These are phyloP conservation scores for Drechmeria coniospora DNA, from an alignment of 2,329 filamentous ascomycete species.

Conservation along the genomic window DNA sequence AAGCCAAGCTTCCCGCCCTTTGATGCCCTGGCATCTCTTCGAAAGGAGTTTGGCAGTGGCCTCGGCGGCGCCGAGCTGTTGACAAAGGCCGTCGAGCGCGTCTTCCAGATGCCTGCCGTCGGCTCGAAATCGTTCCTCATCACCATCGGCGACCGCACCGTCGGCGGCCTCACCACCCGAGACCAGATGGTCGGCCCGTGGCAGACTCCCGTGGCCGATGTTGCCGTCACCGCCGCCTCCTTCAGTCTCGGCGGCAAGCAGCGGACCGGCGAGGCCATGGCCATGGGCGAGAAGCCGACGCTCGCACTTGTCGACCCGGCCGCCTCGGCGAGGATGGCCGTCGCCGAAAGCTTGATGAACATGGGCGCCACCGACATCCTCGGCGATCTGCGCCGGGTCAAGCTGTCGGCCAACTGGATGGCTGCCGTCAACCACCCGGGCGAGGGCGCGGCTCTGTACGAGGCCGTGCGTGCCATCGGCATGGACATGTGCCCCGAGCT, in stretches of 20 bases:
- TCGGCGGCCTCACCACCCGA: conserved; percentile 73
- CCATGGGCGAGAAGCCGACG: conserved; percentile 85
- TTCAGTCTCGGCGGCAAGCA: conserved; percentile 51
- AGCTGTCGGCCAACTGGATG: conserved; percentile 98
- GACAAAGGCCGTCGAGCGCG: conserved; percentile 57
- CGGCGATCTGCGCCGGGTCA: conserved; percentile 61
- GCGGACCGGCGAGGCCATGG: conserved; percentile 86
- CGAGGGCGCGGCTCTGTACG: conserved; percentile 82
- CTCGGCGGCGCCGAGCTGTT: conserved; percentile 36
- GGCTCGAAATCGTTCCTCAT: conserved; percentile 97
- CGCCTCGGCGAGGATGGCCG: conserved; percentile 90
- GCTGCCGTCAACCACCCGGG: conserved; percentile 86
- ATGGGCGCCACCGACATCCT: conserved; percentile 61
- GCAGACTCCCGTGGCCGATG: conserved; percentile 89
- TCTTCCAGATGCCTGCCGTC: conserved; percentile 74
- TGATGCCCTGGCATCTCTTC: conserved; percentile 50
- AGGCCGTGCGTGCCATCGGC: conserved; percentile 84
- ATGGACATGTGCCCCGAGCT: conserved; percentile 82
- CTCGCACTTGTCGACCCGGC: conserved; percentile 79
- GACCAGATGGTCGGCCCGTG: conserved; percentile 96
- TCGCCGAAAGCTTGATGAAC: conserved; percentile 87
- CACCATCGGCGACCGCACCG: conserved; percentile 85
- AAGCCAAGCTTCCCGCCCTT: conserved; percentile 55
- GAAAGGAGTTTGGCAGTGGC: conserved; percentile 43
- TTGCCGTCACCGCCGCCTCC: conserved; percentile 78